These are phyloP conservation scores for Pichia kudriavzevii DNA, from an alignment of 1,139 yeast genomes.

Conservation along the genomic window DNA sequence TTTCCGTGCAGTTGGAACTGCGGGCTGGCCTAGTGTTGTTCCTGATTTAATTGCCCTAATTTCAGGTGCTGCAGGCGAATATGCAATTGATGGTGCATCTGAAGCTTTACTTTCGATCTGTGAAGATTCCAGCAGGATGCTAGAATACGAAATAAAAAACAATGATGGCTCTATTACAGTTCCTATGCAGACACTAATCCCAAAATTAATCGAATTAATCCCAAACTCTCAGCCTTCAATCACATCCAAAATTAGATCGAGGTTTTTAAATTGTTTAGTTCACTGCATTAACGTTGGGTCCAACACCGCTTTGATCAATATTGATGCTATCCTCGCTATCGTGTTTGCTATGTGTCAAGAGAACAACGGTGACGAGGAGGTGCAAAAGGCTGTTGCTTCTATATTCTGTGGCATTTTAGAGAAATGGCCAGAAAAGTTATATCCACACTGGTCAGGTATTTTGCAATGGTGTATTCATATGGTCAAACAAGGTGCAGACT, in stretches of 20 bases:
- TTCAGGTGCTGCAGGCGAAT: conserved; percentile 31
- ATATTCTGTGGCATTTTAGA: conserved; percentile 72
- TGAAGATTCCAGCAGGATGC: conserved; percentile 61
- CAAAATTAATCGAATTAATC: conserved; percentile 51
- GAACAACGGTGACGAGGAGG: conserved; percentile 47
- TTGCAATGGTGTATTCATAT: conserved; percentile 78
- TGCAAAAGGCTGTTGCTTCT: conserved; percentile 69
- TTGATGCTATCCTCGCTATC: conserved; percentile 59
- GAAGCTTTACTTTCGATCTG: conserved; percentile 79
- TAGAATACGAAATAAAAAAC: conserved; percentile 55
- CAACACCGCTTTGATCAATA: conserved; percentile 53
- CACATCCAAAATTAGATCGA: conserved; percentile 49
- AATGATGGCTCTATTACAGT: conserved; percentile 39
- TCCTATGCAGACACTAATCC: conserved; percentile 63
- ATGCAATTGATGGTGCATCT: conserved; percentile 66
- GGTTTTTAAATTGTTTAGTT: conserved; percentile 65
- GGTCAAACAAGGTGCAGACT: conserved; percentile 60
- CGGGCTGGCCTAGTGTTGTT: conserved; percentile 67
- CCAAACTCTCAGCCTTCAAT: conserved; percentile 27
- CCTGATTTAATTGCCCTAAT: conserved; percentile 60
- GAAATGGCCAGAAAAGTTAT: conserved; percentile 69
- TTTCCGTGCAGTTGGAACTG: conserved; percentile 63
- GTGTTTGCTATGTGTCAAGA: conserved; percentile 53
- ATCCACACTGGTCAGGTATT: conserved; percentile 79
- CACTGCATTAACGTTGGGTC: conserved; percentile 66